Percentiles rank a stretch among this genome's conserved stretches.
These are phyloP conservation scores for Delphinella strobiligena DNA, from an alignment of 2,329 filamentous ascomycete species.

Conservation along the genomic window DNA sequence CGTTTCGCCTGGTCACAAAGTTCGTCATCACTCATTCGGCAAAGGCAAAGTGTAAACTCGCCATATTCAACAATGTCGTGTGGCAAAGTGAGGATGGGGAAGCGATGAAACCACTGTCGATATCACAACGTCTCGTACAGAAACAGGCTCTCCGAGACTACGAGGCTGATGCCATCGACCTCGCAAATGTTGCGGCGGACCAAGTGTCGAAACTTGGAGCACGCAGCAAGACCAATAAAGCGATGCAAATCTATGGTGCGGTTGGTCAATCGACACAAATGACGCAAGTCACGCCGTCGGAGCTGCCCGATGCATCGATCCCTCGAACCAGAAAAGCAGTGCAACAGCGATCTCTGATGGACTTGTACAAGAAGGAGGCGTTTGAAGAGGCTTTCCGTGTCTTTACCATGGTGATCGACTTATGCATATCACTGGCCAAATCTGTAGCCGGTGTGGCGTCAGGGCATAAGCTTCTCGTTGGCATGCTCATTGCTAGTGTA, in stretches of 20 bases:
- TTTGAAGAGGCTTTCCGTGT: conserved; percentile 15
- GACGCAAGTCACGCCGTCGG: conserved; percentile 26
- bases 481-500: conserved; percentile 55
- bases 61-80: conserved; percentile 76
- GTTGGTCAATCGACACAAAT: conserved; percentile 57
- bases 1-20: conserved; percentile 76
- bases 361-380: conserved; percentile 19
- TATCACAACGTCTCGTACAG: conserved; percentile 43
- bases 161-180: conserved; percentile 57
- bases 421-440: conserved; percentile 27
- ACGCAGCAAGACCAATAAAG: conserved; percentile 62
- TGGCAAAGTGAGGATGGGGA: conserved; percentile 43
- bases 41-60: conserved; percentile 85
- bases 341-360: conserved; percentile 12
- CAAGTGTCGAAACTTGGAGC: conserved; percentile 64
- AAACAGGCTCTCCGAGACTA: conserved; percentile 63
- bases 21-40: conserved; percentile 87
- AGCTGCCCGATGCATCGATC: conserved; percentile 7
- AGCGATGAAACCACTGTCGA: neutral
- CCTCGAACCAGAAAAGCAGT: conserved; percentile 3
- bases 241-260: conserved; percentile 67
- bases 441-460: conserved; percentile 17
- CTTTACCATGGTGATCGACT: conserved; percentile 25
- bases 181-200: conserved; percentile 64
- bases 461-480: conserved; percentile 63